Evolutionary conservation across 306 rosid genomes (phyloP).

Genomic region (Quercus cerris): DNA sequence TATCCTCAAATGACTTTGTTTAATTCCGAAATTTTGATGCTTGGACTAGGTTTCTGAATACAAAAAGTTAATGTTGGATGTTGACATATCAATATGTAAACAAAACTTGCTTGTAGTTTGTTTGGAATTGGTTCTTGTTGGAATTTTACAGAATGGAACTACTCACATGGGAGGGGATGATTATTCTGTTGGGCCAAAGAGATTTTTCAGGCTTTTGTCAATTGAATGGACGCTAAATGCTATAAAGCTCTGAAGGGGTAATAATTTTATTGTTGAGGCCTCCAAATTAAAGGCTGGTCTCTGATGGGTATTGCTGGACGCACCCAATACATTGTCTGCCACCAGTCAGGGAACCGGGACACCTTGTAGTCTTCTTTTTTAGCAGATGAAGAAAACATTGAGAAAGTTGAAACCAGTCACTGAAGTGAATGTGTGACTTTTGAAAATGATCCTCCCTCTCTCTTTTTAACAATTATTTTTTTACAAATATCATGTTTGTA

Average conservation of each 20-base stretch:
- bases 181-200: not conserved
- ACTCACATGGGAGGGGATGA: not conserved
- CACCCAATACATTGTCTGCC: constrained; percentile 5
- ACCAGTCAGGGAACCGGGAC: not conserved
- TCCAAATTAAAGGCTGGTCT: not conserved
- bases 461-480: no score
- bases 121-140: not conserved
- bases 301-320: not conserved
- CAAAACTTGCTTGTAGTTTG: no score
- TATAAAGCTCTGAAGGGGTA: not conserved
- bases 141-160: not conserved
- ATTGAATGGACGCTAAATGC: not conserved
- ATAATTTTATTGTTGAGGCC: no score
- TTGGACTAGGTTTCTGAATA: not conserved
- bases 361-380: not conserved
- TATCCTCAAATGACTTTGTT: not conserved
- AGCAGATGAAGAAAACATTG: not conserved
- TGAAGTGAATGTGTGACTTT: no score
- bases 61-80: not conserved
- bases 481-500: no score
- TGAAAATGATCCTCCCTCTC: no score
- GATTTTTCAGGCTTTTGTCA: not conserved
- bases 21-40: not conserved
- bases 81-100: not conserved
- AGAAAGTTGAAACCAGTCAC: not conserved